These are phyloP conservation scores for Plantago lanceolata DNA, from an alignment of 305 asterid species.

Conservation along the genomic window DNA sequence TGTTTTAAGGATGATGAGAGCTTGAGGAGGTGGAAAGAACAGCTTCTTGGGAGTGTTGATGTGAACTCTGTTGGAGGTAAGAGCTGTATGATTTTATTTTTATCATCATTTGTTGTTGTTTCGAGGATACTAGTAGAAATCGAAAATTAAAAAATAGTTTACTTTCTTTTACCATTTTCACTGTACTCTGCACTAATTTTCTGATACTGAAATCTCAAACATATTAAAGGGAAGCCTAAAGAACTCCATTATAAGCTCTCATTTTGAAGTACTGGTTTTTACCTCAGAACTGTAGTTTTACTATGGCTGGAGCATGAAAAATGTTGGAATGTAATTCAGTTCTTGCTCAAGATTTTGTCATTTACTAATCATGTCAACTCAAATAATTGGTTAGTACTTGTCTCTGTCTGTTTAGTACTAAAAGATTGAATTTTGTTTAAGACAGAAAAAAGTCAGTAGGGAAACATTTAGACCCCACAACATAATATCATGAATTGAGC, in stretches of 20 bases:
- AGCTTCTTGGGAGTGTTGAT: conserved; percentile 88
- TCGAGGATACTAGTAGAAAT: no score
- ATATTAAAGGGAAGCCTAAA: neutral
- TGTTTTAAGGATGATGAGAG: conserved; percentile 80
- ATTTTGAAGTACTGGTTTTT: no score
- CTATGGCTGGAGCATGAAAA: neutral
- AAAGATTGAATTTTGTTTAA: neutral
- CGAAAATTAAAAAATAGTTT: no score
- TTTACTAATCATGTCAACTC: neutral
- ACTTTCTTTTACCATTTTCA: neutral
- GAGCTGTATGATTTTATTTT: neutral
- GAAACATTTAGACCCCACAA: neutral
- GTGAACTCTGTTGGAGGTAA: conserved; percentile 84
- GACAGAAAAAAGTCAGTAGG: no score
- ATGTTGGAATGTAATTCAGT: neutral
- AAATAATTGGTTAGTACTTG: neutral
- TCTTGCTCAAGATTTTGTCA: neutral
- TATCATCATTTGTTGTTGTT: neutral
- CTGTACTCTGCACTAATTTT: no score
- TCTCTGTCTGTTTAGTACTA: neutral
- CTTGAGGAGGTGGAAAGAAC: conserved; percentile 92
- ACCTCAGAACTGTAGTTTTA: neutral
- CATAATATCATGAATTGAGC: neutral
- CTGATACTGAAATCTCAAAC: no score
- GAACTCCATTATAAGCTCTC: neutral